These are phyloP conservation scores for Fagus crenata DNA, from an alignment of 306 rosid species.

Conservation along the genomic window DNA sequence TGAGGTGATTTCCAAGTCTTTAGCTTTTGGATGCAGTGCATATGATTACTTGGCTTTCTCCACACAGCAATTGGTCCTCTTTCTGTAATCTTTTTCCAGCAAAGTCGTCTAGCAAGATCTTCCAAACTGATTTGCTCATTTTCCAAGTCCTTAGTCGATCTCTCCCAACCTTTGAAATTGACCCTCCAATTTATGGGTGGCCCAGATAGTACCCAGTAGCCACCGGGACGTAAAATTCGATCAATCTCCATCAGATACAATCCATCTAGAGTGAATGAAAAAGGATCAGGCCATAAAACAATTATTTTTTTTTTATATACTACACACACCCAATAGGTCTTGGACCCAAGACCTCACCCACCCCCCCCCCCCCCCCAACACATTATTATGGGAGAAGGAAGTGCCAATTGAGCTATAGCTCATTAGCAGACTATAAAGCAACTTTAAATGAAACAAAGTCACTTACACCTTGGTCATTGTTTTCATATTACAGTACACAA, in stretches of 20 bases:
- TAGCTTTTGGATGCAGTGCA: conserved; percentile 35
- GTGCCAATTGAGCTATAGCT: no score
- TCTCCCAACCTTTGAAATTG: conserved; percentile 43
- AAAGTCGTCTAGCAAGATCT: conserved; percentile 47
- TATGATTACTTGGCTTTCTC: conserved; percentile 45
- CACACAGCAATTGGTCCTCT: conserved; percentile 44
- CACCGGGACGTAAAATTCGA: conserved; percentile 56
- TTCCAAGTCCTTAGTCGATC: conserved; percentile 38
- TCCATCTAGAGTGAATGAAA: conserved; percentile 40
- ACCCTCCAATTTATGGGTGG: conserved; percentile 67
- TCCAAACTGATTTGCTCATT: conserved; percentile 44
- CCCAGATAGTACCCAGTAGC: conserved; percentile 66
- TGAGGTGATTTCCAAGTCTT: conserved; percentile 35
- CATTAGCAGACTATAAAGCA: background rate
- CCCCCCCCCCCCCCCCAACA: no score
- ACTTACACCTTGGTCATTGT: background rate
- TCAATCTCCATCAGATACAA: conserved; percentile 53
- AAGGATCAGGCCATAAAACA: background rate
- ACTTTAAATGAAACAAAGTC: background rate
- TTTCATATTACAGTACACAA: background rate
- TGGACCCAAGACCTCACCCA: no score
- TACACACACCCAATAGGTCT: no score
- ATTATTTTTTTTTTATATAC: background rate
- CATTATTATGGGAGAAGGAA: no score
- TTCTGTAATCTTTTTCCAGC: conserved; percentile 62